phyloP scores from a whole-genome alignment of 192 early-diverging fungal species.

The Podila minutissima region DNA sequence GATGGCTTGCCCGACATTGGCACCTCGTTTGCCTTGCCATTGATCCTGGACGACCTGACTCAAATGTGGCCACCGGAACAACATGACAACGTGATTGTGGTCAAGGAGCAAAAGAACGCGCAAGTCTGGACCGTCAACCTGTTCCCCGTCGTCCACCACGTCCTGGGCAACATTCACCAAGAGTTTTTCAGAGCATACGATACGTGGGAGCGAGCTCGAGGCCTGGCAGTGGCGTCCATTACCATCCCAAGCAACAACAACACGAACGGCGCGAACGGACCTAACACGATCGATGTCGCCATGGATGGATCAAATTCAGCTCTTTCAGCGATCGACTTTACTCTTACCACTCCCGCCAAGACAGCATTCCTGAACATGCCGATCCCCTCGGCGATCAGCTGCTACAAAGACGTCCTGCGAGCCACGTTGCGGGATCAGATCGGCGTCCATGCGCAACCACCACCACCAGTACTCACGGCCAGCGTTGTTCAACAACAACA shows the following conservation, averaged over 20 bases:
- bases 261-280: constrained; percentile 1
- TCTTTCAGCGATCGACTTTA: constrained; percentile 29
- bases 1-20: constrained; percentile 51
- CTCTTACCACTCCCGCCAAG: constrained; percentile 32
- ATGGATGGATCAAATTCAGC: neutral
- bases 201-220: constrained; percentile 57
- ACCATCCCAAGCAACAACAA: constrained; percentile 10
- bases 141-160: constrained; percentile 70
- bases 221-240: constrained; percentile 41
- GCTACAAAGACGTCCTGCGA: constrained; percentile 61
- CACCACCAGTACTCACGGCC: constrained; percentile 2
- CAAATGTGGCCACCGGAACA: constrained; percentile 80
- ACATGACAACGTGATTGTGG: constrained; percentile 81
- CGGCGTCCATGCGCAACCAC: constrained; percentile 10
- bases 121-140: constrained; percentile 73
- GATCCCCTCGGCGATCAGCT: constrained; percentile 52
- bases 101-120: constrained; percentile 62
- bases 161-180: constrained; percentile 60
- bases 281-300: neutral
- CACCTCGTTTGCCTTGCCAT: constrained; percentile 57
- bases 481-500: constrained; percentile 32
- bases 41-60: constrained; percentile 78
- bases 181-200: constrained; percentile 75
- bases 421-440: constrained; percentile 61
- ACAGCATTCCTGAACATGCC: constrained; percentile 41